Evolutionary conservation across 768 basidiomycete species (phyloP), one percentile per base, ranked within the genome.

Genomic region (Macrocybe gigantea): DNA sequence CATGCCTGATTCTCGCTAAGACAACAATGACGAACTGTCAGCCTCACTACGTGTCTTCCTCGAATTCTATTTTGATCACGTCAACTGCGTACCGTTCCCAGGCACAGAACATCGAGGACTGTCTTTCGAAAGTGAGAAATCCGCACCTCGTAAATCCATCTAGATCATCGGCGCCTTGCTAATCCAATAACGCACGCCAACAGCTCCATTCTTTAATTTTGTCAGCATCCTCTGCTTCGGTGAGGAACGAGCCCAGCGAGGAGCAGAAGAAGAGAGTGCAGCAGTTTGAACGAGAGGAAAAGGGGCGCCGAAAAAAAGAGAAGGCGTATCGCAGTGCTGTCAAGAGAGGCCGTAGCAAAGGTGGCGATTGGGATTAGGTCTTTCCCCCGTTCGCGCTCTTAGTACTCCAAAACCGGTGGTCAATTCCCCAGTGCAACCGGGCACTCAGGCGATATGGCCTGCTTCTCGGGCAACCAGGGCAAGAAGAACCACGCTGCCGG

Each of bases 71-170:
- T 33, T 65, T 88, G 31, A 70, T 91, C 47, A 83, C 84, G 6
- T 89, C 87, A 0, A 82, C 76, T 1, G 64, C 73, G 1, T 75
- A 80, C 52, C 83, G 89, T n/a, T 88, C 88, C 7, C 89, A 92
- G 58, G 67, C 84, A 2, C 79, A 82, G 56, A 92, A 90, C 52
- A 64, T 88, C 12, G 78, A 84, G 7, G 85, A 90, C 48, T 85
- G 82, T 52, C 67, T 91, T 36, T 54, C 65, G 5, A 90, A 88
- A 72, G 88, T 80, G 38, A 11, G 62, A 49, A 29, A 7, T 48
- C 13, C 33, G 12, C 22, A 22, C 22, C 22, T 22, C 22, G 22
- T 22, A 22, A 22, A 5, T 40, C 41, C 13, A 43, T 15, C n/a
- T 33, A 44, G 42, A 30, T 13, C 35, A 33, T 33, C 34, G n/a